A percentile compares a stretch with the other conserved stretches of the same genome.
phyloP scores from a whole-genome alignment of 352 stramenopile genomes.

The Bremia lactucae region DNA sequence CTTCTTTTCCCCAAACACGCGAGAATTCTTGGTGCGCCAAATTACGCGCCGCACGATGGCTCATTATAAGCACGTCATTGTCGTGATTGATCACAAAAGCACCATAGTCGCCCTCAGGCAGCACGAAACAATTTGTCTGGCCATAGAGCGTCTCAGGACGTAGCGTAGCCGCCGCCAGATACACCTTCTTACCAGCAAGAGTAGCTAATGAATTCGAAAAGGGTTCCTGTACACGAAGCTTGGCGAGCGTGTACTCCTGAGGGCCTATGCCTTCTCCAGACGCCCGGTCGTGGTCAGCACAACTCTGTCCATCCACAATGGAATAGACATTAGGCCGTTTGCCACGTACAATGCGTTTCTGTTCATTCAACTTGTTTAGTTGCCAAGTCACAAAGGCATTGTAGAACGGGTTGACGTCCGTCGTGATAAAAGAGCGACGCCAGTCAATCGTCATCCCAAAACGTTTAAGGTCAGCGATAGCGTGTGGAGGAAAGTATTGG shows the following conservation, averaged over 20 bases:
- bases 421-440: slow-evolving; percentile 99
- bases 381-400: slow-evolving; percentile 99
- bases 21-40: slow-evolving; percentile 93
- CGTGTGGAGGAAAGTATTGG: slow-evolving; percentile 97
- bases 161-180: slow-evolving; percentile 96
- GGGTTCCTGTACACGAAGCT: slow-evolving; percentile 88
- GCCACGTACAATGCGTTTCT: slow-evolving; percentile 82
- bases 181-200: slow-evolving; percentile 88
- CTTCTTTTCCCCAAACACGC: slow-evolving; percentile 80
- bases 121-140: slow-evolving; percentile 99
- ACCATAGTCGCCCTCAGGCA: slow-evolving; percentile 97
- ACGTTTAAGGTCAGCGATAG: slow-evolving; percentile 92
- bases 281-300: slow-evolving; percentile 97
- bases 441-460: slow-evolving; percentile 97
- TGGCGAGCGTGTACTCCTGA: slow-evolving; percentile 99
- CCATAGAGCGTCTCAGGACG: slow-evolving; percentile 99
- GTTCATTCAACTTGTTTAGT: slow-evolving; percentile 94
- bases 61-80: slow-evolving; percentile 94
- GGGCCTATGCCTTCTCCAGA: slow-evolving; percentile 97
- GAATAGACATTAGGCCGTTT: slow-evolving; percentile 99
- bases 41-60: slow-evolving; percentile 86
- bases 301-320: slow-evolving; percentile 97
- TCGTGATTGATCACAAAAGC: slow-evolving; percentile 92
- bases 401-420: slow-evolving; percentile 98
- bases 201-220: slow-evolving; percentile 66